These are phyloP conservation scores for Populus tremula DNA, from an alignment of 345 rosid genomes.

Conservation along the genomic window DNA sequence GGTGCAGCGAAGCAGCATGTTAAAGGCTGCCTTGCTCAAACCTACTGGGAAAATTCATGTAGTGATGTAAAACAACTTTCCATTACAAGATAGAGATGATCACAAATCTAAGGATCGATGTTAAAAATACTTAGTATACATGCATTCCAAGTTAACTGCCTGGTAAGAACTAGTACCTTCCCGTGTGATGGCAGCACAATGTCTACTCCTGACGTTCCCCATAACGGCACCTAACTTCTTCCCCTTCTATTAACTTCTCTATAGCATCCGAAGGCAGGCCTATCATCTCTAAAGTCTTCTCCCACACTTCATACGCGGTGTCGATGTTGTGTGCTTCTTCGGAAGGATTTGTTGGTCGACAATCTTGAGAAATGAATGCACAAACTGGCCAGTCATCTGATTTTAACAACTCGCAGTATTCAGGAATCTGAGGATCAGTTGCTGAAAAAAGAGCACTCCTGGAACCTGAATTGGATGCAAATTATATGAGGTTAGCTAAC, in stretches of 20 bases:
- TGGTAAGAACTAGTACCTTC: not conserved
- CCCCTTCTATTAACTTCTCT: conserved; percentile 72
- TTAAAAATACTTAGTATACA: not conserved
- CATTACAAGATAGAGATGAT: not conserved
- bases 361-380: conserved; percentile 89
- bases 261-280: conserved; percentile 81
- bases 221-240: conserved; percentile 39
- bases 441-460: conserved; percentile 91
- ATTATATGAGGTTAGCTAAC: conserved; percentile 3
- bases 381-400: conserved; percentile 89
- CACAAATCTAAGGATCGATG: not conserved
- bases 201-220: conserved; percentile 7
- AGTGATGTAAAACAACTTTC: not conserved
- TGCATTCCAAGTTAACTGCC: not conserved
- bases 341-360: conserved; percentile 84
- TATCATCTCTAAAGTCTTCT: conserved; percentile 77
- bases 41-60: not conserved
- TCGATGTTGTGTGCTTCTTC: conserved; percentile 85
- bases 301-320: conserved; percentile 72
- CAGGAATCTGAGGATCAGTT: conserved; percentile 90
- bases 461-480: conserved; percentile 46
- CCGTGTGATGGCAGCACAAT: not conserved
- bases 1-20: too few species aligned
- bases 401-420: conserved; percentile 75
- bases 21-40: too few species aligned